Evolutionary conservation across 1,139 yeast genomes (phyloP), one percentile per base, ranked within the genome.

Genomic region (Candida sp.): DNA sequence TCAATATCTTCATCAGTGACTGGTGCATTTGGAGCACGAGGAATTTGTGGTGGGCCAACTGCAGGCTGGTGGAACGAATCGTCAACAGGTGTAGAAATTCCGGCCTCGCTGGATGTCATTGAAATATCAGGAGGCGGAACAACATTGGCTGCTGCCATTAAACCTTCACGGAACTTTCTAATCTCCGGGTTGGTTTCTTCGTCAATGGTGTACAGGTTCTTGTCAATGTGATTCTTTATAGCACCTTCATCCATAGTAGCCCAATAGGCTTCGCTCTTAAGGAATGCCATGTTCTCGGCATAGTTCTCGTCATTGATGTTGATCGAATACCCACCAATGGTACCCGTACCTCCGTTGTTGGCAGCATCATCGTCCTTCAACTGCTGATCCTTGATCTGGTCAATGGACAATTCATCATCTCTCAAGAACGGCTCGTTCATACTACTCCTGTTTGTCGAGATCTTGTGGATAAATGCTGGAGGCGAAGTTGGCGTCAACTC

Each of bases 391-490:
- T 65, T 68, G 44, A 77, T 76, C 57, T 76, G 81, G 35, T 68
- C 81, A 41, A 60, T 61, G 2, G 79, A 72, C 51, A 77, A 69
- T 54, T 77, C 81, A 53, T 77, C 81, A 60, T 77, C 81, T 49
- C 65, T 67, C 51, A 77, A 66, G 53, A 74, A 71, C 34, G 77
- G 77, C 33, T 69, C 73, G 39, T 62, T 66, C 33, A 34, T n/a
- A 37, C 47, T 32, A 26, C 44, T 32, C 23, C 35, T 35, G 9
- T 26, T 33, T 9, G 38, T 38, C 27, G 30, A 40, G 9, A 45
- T 32, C 3, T 28, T 26, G 7, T 41, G 46, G 22, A 39, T 49
- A 31, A 46, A 39, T 43, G 48, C 60, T 62, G 33, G 62, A 54
- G 27, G 58, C 47, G 35, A 57, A 46, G 48, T 56, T 54, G 51